Evolutionary conservation across 306 rosid species (phyloP), one percentile per base, ranked within the genome.

Genomic region (Vigna radiata): DNA sequence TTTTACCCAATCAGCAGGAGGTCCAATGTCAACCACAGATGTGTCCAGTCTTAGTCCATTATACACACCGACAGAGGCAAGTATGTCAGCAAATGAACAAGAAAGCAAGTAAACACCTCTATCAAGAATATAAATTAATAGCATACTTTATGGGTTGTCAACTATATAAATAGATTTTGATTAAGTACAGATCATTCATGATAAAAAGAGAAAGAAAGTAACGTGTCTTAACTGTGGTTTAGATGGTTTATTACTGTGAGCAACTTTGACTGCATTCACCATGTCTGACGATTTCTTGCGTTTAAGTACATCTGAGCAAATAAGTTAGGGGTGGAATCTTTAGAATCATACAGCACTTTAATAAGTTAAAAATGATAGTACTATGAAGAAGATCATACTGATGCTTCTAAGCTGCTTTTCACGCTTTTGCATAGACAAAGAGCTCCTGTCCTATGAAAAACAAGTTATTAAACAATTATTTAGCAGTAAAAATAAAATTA

Each of bases 1-100:
- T 88, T 93, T 96, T 74, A 96, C 99, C 99, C 99, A 96, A 80
- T 96, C 98, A 6, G 99, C 99, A 37, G 99, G 97, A 76, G 92
- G 89, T 80, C 99, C 98, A 72, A 93, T 76, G 74, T 96, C 98
- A 74, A 86, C 83, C 65, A 96, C 98, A 18, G 88, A 75, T 14
- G 86, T 84, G 13, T 91, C 99, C 92, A 91, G 81, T 80, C 99
- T 29, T 96, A 73, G 56, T 11, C 23, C 83, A 86, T 13, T 79
- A 78, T 52, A 82, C 39, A 76, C 36, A 81, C 39, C 66, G 75
- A 78, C 71, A 84, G 41, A 76, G 36, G 78, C 41, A 83, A 54
- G 71, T 54, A 81, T 77, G 55, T 69, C 80, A 88, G 79, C 46
- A 21, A 29, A 68, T 53, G 44, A 73, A 70, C 49, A 37, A 23